Conservation (phyloP, 495 filamentous ascomycete species). For the Xylaria grammica region DNA sequence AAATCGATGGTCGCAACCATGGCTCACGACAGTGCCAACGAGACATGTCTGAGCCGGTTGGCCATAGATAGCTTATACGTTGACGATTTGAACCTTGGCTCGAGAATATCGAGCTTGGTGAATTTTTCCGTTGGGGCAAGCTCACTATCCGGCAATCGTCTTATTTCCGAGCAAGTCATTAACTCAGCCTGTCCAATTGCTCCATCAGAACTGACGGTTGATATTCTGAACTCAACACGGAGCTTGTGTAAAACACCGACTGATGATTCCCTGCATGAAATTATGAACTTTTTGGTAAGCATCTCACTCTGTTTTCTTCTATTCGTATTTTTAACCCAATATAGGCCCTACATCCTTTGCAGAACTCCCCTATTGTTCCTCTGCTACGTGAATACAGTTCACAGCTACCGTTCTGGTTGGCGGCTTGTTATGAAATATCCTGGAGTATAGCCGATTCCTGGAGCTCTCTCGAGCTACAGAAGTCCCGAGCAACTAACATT, state of each 20-base stretch:
- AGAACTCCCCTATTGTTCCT: constrained; percentile 63
- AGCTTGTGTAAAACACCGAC: constrained; percentile 11
- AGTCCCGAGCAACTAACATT: constrained; percentile 40
- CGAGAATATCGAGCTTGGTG: constrained; percentile 33
- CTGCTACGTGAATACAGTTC: constrained; percentile 38
- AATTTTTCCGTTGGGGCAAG: constrained; percentile 5
- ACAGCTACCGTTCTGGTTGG: constrained; percentile 50
- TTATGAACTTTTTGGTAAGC: constrained; percentile 29
- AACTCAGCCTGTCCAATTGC: constrained; percentile 10
- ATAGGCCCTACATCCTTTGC: constrained; percentile 57
- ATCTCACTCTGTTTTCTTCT: constrained; percentile 27
- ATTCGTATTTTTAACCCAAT: constrained; percentile 8
- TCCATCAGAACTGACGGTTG: constrained; percentile 18
- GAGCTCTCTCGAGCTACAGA: constrained; percentile 38
- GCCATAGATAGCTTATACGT: constrained; percentile 46
- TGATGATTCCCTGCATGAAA: constrained; percentile 23
- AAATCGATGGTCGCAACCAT: constrained; percentile 28
- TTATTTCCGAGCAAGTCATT: constrained; percentile 1
- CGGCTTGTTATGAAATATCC: constrained; percentile 55
- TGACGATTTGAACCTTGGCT: constrained; percentile 38
- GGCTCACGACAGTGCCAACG: constrained; percentile 22
- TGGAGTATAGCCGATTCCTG: constrained; percentile 47
- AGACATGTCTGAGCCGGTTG: constrained; percentile 25
- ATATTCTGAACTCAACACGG: constrained; percentile 28
- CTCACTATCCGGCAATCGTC: constrained; percentile 6